Conservation (phyloP, 2,329 filamentous ascomycete species). For the Aspergillus tanneri region DNA sequence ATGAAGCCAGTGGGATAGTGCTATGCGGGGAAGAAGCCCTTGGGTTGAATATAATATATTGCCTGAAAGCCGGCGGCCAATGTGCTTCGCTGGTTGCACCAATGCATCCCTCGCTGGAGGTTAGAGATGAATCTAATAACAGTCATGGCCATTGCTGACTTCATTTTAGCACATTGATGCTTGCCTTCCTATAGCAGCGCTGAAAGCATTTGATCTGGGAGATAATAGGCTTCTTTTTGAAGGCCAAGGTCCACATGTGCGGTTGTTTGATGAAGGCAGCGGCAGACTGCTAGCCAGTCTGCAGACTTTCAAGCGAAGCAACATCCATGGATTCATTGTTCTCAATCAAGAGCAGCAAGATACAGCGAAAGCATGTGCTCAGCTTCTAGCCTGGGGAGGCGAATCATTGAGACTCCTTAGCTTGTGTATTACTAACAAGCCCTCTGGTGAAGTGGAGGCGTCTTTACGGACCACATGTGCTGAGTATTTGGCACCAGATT, state of each 20-base stretch:
- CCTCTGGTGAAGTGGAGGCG: slow-evolving; percentile 18
- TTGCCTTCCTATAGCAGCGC: slow-evolving; percentile 45
- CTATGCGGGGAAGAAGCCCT: slow-evolving; percentile 14
- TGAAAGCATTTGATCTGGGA: slow-evolving; percentile 33
- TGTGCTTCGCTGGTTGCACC: slow-evolving; percentile 17
- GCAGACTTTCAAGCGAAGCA: slow-evolving; percentile 37
- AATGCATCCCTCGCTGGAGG: slow-evolving; percentile 34
- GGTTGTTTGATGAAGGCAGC: slow-evolving; percentile 33
- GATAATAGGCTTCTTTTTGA: slow-evolving; percentile 34
- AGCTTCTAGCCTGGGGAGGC: slow-evolving; percentile 68
- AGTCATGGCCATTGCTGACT: slow-evolving; percentile 23
- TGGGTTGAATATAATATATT: slow-evolving; percentile 1
- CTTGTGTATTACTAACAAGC: slow-evolving; percentile 26
- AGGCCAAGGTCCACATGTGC: slow-evolving; percentile 40
- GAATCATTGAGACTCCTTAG: slow-evolving; percentile 51
- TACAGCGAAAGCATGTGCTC: slow-evolving; percentile 14
- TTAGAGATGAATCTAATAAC: slow-evolving; percentile 19
- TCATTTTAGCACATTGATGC: slow-evolving; percentile 39
- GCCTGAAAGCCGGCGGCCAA: slow-evolving; percentile 12
- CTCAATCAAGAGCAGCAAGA: slow-evolving; percentile 22
- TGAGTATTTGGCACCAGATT: slow-evolving; percentile 62
- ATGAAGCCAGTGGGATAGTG: slow-evolving; percentile 8
- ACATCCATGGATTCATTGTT: slow-evolving; percentile 40
- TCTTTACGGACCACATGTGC: slow-evolving; percentile 32
- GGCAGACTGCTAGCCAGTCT: slow-evolving; percentile 31